phyloP scores from a whole-genome alignment of 208 protist species.

The Wallacemonas sp. region DNA sequence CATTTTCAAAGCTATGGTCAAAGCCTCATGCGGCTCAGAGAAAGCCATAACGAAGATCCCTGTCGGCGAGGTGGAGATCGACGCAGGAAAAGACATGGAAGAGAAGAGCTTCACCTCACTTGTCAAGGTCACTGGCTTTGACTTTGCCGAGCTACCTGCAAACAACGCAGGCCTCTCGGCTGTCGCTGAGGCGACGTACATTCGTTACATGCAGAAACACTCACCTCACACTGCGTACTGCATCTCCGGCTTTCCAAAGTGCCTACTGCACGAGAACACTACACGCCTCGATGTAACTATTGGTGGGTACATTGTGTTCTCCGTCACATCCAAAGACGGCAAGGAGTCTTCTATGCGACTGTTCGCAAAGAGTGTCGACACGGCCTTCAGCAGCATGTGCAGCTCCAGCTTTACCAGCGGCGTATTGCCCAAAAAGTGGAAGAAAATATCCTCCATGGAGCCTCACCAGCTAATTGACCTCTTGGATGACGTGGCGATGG shows the following conservation, averaged over 20 bases:
- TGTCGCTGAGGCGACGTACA: conserved; percentile 82
- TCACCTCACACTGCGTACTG: conserved; percentile 41
- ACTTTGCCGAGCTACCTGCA: conserved; percentile 71
- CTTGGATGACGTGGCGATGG: conserved; percentile 73
- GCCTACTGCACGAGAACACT: conserved; percentile 34
- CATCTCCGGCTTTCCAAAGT: conserved; percentile 67
- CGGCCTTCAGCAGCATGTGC: conserved; percentile 76
- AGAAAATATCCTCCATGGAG: conserved; percentile 33
- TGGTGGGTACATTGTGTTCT: conserved; percentile 75
- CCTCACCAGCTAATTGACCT: conserved; percentile 59
- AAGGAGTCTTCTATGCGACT: conserved; percentile 32
- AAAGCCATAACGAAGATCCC: conserved; percentile 64
- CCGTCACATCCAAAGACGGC: conserved; percentile 39
- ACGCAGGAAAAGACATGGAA: conserved; percentile 32
- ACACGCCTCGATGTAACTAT: conserved; percentile 69
- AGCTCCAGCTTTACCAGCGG: conserved; percentile 51
- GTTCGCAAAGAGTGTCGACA: conserved; percentile 57
- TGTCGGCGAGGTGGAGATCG: conserved; percentile 55
- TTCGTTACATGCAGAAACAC: conserved; percentile 68
- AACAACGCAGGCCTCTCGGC: conserved; percentile 51
- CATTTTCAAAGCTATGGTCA: conserved; percentile 68
- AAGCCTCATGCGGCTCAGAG: conserved; percentile 70
- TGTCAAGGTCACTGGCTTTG: conserved; percentile 48
- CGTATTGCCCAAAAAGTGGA: conserved; percentile 64
- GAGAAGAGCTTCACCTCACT: conserved; percentile 50